A percentile compares a stretch with the other conserved stretches of the same genome.
These are phyloP conservation scores for Termitomyces sp. DNA, from an alignment of 1,284 basidiomycete genomes.

Conservation along the genomic window DNA sequence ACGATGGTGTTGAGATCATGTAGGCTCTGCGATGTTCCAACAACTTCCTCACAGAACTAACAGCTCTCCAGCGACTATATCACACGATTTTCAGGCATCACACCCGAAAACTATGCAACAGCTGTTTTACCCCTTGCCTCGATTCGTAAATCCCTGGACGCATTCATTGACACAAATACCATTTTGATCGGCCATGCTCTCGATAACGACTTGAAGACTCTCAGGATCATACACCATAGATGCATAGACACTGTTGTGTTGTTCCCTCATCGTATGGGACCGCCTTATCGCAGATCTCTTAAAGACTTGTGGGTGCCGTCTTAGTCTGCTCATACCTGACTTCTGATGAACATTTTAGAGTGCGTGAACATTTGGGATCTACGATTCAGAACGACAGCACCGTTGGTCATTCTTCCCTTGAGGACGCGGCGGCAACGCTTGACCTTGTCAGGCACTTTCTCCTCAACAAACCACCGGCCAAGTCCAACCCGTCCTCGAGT, in stretches of 20 bases:
- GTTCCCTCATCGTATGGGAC: constrained; percentile 77
- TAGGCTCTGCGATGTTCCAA: constrained; percentile 32
- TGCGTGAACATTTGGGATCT: constrained; percentile 70
- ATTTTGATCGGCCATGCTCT: constrained; percentile 82
- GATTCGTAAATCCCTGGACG: constrained; percentile 62
- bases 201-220: constrained; percentile 86
- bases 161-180: constrained; percentile 71
- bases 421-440: constrained; percentile 80
- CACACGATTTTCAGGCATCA: constrained; percentile 87
- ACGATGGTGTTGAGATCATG: constrained; percentile 74
- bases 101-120: constrained; percentile 48
- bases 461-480: constrained; percentile 45
- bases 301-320: constrained; percentile 61
- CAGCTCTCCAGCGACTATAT: constrained; percentile 69
- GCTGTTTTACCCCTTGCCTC: constrained; percentile 63
- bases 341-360: constrained; percentile 35
- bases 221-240: constrained; percentile 77
- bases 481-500: constrained; percentile 13
- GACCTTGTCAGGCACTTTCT: constrained; percentile 79
- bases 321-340: not conserved
- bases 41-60: constrained; percentile 8
- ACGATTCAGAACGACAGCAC: constrained; percentile 72
- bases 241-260: constrained; percentile 83
- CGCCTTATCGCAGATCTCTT: constrained; percentile 74
- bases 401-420: constrained; percentile 78